A percentile compares a stretch with the other conserved stretches of the same genome.
Evolutionary conservation across 345 rosid genomes (phyloP).

Genomic region (Linum trigynum): DNA sequence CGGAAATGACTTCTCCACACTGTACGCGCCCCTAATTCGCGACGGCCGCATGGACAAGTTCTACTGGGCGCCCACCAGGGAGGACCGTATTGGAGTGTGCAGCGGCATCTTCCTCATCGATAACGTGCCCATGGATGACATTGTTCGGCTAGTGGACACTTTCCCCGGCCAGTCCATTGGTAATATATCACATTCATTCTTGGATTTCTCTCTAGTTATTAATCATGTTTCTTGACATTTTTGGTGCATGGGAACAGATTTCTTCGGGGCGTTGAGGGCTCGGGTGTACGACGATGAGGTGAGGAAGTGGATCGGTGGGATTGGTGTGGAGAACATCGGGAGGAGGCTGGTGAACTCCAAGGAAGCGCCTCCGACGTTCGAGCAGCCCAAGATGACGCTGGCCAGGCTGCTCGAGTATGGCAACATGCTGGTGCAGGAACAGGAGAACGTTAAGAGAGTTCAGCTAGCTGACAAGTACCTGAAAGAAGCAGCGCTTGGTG

Average conservation of each 20-base stretch:
- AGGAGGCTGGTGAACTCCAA: conserved; percentile 41
- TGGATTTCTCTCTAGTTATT: not conserved
- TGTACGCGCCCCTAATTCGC: conserved; percentile 52
- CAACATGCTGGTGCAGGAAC: conserved; percentile 44
- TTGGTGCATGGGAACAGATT: conserved; percentile 21
- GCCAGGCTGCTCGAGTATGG: conserved; percentile 40
- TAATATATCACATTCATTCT: conserved; percentile 8
- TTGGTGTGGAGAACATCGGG: conserved; percentile 38
- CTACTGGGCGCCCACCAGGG: conserved; percentile 54
- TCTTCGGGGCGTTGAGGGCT: conserved; percentile 47
- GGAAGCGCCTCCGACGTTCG: conserved; percentile 47
- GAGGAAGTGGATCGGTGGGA: conserved; percentile 32
- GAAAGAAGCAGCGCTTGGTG: conserved; percentile 50
- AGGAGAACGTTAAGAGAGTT: conserved; percentile 50
- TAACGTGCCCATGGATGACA: conserved; percentile 26
- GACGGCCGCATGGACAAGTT: conserved; percentile 59
- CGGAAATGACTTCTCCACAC: conserved; percentile 49
- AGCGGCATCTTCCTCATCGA: conserved; percentile 38
- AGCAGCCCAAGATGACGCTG: conserved; percentile 39
- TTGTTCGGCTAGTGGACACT: conserved; percentile 43
- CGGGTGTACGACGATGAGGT: conserved; percentile 57
- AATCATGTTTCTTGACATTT: not conserved
- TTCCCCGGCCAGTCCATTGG: conserved; percentile 56
- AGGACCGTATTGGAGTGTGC: conserved; percentile 48
- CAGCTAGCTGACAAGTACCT: conserved; percentile 41